Evolutionary conservation across 495 filamentous ascomycete species (phyloP).

Genomic region (Entonaema liquescens): DNA sequence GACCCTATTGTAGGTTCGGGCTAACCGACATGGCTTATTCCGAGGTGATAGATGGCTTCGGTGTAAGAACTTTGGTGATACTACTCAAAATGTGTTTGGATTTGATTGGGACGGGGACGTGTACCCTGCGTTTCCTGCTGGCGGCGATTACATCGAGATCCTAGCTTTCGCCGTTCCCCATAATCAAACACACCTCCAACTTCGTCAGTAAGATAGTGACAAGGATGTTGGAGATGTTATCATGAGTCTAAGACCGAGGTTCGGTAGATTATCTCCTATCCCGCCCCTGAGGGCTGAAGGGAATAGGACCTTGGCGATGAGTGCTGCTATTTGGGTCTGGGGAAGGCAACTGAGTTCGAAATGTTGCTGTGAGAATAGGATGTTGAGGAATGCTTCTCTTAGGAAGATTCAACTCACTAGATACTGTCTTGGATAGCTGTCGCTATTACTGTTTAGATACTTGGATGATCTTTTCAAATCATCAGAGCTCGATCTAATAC

Average conservation of each 20-base stretch:
- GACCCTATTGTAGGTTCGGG: conserved; percentile 10
- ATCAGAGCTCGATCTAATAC: not conserved
- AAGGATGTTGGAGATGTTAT: not conserved
- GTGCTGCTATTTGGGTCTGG: not conserved
- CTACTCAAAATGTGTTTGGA: conserved; percentile 26
- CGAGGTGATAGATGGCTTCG: conserved; percentile 1
- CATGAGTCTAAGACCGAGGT: not conserved
- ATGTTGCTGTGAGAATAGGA: not conserved
- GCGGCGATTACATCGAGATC: conserved; percentile 1
- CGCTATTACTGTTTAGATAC: not conserved
- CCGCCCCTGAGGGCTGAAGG: not conserved
- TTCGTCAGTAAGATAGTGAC: conserved; percentile 5
- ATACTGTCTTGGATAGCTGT: not conserved
- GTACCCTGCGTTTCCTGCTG: conserved; percentile 11
- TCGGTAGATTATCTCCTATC: not conserved
- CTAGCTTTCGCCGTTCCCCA: not conserved
- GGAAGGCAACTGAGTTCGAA: not conserved
- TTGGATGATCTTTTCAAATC: not conserved
- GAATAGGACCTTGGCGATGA: not conserved
- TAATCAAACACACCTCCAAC: conserved; percentile 5
- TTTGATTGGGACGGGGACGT: conserved; percentile 25
- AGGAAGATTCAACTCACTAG: not conserved
- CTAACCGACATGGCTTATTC: conserved; percentile 9
- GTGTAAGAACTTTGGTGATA: conserved; percentile 1
- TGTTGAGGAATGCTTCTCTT: not conserved